Percentiles rank a stretch among this genome's conserved stretches.
These are phyloP conservation scores for Aspergillus affinis DNA, from an alignment of 495 filamentous ascomycete genomes.

Conservation along the genomic window DNA sequence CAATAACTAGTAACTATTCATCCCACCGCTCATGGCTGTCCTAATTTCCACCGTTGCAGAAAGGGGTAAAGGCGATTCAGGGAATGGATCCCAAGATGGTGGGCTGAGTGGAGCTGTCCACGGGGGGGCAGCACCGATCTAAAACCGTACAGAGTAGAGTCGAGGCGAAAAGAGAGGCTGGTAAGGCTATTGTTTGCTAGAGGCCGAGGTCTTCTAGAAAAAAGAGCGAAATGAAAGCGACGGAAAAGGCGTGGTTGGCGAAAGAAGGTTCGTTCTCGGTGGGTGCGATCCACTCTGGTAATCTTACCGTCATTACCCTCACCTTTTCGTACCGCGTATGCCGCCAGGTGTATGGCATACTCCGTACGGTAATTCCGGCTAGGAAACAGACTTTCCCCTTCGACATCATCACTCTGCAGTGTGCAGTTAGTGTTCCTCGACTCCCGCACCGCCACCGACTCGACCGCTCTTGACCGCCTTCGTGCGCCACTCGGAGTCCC, in stretches of 20 bases:
- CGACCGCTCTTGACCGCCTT: neutral
- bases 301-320: neutral
- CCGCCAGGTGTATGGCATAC: neutral
- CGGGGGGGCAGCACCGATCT: constrained; percentile 2
- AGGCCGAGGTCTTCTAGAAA: constrained; percentile 19
- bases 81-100: constrained; percentile 1
- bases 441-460: neutral
- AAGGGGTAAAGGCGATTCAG: constrained; percentile 2
- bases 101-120: constrained; percentile 6
- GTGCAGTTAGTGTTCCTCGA: no score
- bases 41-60: constrained; percentile 6
- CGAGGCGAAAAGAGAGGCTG: constrained; percentile 7
- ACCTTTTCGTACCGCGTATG: no score
- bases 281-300: constrained; percentile 5
- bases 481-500: constrained; percentile 1
- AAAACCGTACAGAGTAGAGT: constrained; percentile 2
- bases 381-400: neutral
- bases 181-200: neutral
- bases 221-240: constrained; percentile 8
- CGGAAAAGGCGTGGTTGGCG: neutral
- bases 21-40: constrained; percentile 1
- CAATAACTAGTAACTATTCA: neutral
- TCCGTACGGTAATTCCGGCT: no score
- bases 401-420: neutral
- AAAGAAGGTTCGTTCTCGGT: constrained; percentile 14